Percentiles rank a stretch among this genome's conserved stretches.
These are phyloP conservation scores for Zymoseptoria tritici DNA, from an alignment of 2,329 filamentous ascomycete genomes.

Conservation along the genomic window DNA sequence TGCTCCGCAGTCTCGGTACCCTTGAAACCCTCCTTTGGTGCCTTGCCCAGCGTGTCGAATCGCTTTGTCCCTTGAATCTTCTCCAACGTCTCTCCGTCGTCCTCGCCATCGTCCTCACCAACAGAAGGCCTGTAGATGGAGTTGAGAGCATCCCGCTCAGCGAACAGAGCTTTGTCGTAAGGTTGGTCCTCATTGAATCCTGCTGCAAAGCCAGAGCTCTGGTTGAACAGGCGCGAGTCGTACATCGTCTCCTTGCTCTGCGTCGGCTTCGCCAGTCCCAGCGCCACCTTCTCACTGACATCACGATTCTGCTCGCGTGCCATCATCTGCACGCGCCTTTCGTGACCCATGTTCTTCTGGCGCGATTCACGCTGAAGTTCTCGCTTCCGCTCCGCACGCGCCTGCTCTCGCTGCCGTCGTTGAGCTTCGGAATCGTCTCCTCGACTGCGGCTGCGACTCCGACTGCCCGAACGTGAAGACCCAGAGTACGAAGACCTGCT, in stretches of 20 bases:
- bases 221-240: slow-evolving; percentile 91
- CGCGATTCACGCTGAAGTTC: slow-evolving; percentile 86
- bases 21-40: slow-evolving; percentile 71
- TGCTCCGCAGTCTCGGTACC: slow-evolving; percentile 76
- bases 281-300: slow-evolving; percentile 91
- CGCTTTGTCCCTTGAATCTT: slow-evolving; percentile 78
- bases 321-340: slow-evolving; percentile 85
- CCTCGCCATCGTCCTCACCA: slow-evolving; percentile 64
- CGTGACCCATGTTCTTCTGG: slow-evolving; percentile 91
- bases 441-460: slow-evolving; percentile 25
- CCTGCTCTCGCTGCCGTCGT: slow-evolving; percentile 62
- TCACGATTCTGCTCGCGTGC: slow-evolving; percentile 93
- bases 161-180: slow-evolving; percentile 95
- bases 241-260: slow-evolving; percentile 92
- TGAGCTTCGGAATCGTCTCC: slow-evolving; percentile 53
- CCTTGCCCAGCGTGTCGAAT: slow-evolving; percentile 82
- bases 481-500: slow-evolving; percentile 34
- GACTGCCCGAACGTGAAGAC: slow-evolving; percentile 15
- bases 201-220: slow-evolving; percentile 74
- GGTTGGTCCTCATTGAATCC: slow-evolving; percentile 97
- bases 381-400: slow-evolving; percentile 66
- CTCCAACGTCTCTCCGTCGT: slow-evolving; percentile 72
- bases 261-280: slow-evolving; percentile 90
- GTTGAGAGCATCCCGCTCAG: slow-evolving; percentile 87
- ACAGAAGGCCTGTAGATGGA: slow-evolving; percentile 83